Conservation (phyloP, 805 yeast genomes). For the Blastobotrys chiropterorum region DNA sequence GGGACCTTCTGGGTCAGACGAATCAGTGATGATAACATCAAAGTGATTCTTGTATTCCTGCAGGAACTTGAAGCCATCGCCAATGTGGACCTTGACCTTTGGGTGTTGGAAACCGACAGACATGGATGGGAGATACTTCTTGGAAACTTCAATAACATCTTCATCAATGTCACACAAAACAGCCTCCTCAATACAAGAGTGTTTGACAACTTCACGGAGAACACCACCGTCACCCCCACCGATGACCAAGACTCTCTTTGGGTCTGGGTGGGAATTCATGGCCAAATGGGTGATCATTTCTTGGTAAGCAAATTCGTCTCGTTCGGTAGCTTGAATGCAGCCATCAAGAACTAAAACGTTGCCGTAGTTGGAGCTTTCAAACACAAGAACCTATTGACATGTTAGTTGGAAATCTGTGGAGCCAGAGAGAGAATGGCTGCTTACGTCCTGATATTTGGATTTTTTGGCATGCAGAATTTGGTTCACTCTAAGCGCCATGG, state of each 20-base stretch:
- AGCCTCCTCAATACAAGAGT: constrained; percentile 51
- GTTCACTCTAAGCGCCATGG: constrained; percentile 60
- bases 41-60: constrained; percentile 44
- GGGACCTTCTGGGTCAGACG: constrained; percentile 94
- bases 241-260: constrained; percentile 72
- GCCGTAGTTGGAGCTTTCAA: constrained; percentile 70
- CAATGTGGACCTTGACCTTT: constrained; percentile 58
- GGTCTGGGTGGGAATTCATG: constrained; percentile 66
- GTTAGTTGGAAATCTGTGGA: neutral
- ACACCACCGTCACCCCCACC: constrained; percentile 99
- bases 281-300: constrained; percentile 87
- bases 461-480: constrained; percentile 58
- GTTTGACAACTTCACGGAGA: constrained; percentile 79
- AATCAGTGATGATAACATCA: constrained; percentile 85
- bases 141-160: constrained; percentile 66
- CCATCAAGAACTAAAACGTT: constrained; percentile 88
- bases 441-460: constrained; percentile 72
- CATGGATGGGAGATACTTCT: constrained; percentile 72
- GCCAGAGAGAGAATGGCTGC: neutral
- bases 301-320: constrained; percentile 91
- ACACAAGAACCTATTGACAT: constrained; percentile 42
- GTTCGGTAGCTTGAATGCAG: constrained; percentile 82
- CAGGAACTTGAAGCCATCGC: constrained; percentile 80
- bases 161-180: constrained; percentile 87
- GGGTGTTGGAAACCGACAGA: constrained; percentile 57